These are phyloP conservation scores for Lactarius vividus DNA, from an alignment of 768 basidiomycete genomes.

Conservation along the genomic window DNA sequence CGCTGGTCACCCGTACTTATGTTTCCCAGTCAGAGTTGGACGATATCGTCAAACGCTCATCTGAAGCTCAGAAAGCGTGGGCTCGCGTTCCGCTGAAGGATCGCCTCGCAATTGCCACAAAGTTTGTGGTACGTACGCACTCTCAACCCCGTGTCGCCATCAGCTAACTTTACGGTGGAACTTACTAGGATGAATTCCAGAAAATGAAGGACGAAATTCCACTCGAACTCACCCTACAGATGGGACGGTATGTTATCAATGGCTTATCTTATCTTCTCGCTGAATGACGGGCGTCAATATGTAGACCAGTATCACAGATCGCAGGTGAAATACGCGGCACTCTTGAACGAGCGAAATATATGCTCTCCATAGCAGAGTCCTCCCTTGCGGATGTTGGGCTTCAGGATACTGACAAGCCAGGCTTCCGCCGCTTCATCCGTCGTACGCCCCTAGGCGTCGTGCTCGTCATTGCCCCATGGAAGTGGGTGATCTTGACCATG, in stretches of 20 bases:
- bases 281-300: not conserved
- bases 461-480: constrained; percentile 89
- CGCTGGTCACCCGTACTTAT: constrained; percentile 64
- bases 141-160: constrained; percentile 3
- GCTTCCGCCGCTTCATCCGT: constrained; percentile 80
- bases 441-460: constrained; percentile 85
- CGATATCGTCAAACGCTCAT: constrained; percentile 51
- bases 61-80: constrained; percentile 76
- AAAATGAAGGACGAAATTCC: constrained; percentile 59
- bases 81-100: constrained; percentile 53
- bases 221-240: constrained; percentile 78
- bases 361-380: constrained; percentile 78
- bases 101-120: constrained; percentile 65
- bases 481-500: constrained; percentile 47
- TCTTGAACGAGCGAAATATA: constrained; percentile 76
- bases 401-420: constrained; percentile 74
- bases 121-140: constrained; percentile 60
- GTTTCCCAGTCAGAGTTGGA: constrained; percentile 61
- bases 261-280: not conserved
- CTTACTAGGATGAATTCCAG: constrained; percentile 47
- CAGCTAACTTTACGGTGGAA: not conserved
- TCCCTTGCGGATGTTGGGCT: constrained; percentile 74
- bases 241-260: constrained; percentile 72
- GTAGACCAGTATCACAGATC: constrained; percentile 74
- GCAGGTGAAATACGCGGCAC: constrained; percentile 80